phyloP scores from a whole-genome alignment of 768 basidiomycete species.

The Antrodiella citrinella region DNA sequence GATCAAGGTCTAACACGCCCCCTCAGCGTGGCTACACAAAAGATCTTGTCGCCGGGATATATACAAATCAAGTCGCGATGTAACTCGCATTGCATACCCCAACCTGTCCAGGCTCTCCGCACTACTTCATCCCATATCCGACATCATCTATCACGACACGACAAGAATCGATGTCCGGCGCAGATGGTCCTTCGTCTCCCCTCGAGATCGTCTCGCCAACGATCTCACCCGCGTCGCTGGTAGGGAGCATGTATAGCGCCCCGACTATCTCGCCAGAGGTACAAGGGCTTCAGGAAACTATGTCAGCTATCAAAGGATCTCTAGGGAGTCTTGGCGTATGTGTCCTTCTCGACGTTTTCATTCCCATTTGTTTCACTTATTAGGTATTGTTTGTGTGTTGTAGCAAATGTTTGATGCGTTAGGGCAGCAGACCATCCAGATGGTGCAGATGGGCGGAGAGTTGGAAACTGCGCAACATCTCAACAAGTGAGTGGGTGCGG shows the following conservation, averaged over 20 bases:
- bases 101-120: too few species aligned
- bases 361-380: too few species aligned
- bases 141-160: too few species aligned
- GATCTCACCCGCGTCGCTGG: not conserved
- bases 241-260: conserved; percentile 2
- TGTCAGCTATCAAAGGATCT: conserved; percentile 21
- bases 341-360: conserved; percentile 2
- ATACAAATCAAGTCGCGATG: too few species aligned
- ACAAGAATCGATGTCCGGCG: too few species aligned
- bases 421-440: conserved; percentile 35
- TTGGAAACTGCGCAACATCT: conserved; percentile 32
- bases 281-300: conserved; percentile 3
- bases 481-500: conserved; percentile 26
- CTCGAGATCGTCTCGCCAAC: conserved; percentile 4
- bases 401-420: conserved; percentile 39
- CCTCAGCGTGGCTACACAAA: too few species aligned
- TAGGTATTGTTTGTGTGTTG: too few species aligned
- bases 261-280: conserved; percentile 2
- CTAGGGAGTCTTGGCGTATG: conserved; percentile 25
- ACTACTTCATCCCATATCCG: too few species aligned
- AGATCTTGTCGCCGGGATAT: too few species aligned
- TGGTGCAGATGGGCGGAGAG: conserved; percentile 32
- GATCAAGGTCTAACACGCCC: too few species aligned
- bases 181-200: not conserved
- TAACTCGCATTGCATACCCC: too few species aligned